phyloP scores from a whole-genome alignment of 176 grass and related monocot genomes.

The Chrysopogon serrulatus region DNA sequence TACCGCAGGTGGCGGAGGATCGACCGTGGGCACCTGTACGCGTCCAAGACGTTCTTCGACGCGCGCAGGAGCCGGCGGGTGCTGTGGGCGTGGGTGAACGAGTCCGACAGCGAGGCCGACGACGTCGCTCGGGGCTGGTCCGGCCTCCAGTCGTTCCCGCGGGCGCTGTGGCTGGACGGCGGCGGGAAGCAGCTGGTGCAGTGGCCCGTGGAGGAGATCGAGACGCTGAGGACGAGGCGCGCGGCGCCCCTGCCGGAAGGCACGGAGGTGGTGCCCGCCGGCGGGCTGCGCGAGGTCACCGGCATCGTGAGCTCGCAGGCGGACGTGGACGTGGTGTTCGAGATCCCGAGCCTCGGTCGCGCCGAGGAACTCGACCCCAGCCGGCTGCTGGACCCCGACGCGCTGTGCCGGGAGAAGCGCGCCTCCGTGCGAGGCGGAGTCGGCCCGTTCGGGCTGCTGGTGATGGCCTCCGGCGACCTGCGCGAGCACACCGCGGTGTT shows the following conservation, averaged over 20 bases:
- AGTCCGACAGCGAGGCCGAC: slow-evolving; percentile 42
- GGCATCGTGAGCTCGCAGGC: slow-evolving; percentile 44
- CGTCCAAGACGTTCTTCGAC: slow-evolving; percentile 66
- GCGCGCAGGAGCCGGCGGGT: slow-evolving; percentile 27
- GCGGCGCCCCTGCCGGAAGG: neutral
- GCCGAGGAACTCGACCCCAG: slow-evolving; percentile 32
- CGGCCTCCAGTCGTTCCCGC: slow-evolving; percentile 57
- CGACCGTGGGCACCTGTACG: slow-evolving; percentile 59
- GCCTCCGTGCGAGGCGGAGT: slow-evolving; percentile 31
- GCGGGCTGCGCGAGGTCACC: slow-evolving; percentile 28
- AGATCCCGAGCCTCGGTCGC: slow-evolving; percentile 25
- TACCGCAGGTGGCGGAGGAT: slow-evolving; percentile 39
- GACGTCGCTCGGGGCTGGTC: slow-evolving; percentile 50
- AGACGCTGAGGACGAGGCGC: slow-evolving; percentile 31
- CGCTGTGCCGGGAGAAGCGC: slow-evolving; percentile 28
- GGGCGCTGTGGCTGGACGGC: slow-evolving; percentile 55
- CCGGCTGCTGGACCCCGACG: slow-evolving; percentile 33
- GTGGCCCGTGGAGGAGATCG: slow-evolving; percentile 72
- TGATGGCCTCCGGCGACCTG: slow-evolving; percentile 45
- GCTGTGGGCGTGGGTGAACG: slow-evolving; percentile 52
- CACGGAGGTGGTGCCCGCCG: neutral
- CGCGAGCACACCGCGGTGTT: slow-evolving; percentile 52
- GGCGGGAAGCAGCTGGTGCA: slow-evolving; percentile 48
- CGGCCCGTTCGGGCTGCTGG: slow-evolving; percentile 55
- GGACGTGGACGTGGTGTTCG: slow-evolving; percentile 53